A percentile compares a stretch with the other conserved stretches of the same genome.
phyloP scores from a whole-genome alignment of 768 basidiomycete genomes.

The Mycena epipterygia region DNA sequence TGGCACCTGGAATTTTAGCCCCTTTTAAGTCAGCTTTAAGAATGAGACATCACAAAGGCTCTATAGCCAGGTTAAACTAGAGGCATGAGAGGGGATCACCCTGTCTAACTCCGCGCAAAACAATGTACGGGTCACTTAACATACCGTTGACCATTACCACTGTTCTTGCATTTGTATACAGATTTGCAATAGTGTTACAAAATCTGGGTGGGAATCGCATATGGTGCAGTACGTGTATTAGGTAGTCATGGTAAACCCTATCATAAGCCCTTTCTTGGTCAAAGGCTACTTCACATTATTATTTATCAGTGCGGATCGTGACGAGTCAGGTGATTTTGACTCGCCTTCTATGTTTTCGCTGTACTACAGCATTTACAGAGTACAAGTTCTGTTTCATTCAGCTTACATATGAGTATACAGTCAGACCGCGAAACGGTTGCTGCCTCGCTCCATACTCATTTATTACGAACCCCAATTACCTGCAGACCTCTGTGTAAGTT shows the following conservation, averaged over 20 bases:
- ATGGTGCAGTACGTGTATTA: not conserved
- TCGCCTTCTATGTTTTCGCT: too few species aligned
- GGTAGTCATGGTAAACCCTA: constrained; percentile 38
- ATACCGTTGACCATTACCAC: constrained; percentile 30
- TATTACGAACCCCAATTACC: too few species aligned
- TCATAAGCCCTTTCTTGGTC: too few species aligned
- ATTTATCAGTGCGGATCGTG: too few species aligned
- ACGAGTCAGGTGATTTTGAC: too few species aligned
- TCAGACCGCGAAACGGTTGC: too few species aligned
- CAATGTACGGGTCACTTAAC: constrained; percentile 30
- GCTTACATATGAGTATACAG: too few species aligned
- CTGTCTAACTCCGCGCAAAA: constrained; percentile 41
- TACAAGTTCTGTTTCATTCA: too few species aligned
- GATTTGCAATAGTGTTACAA: constrained; percentile 29
- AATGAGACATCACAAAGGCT: constrained; percentile 50
- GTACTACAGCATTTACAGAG: too few species aligned
- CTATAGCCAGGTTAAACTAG: constrained; percentile 56
- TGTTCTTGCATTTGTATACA: constrained; percentile 33
- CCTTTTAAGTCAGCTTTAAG: constrained; percentile 46
- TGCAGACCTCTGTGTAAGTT: too few species aligned
- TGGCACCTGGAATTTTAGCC: constrained; percentile 33
- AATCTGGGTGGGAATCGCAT: constrained; percentile 30
- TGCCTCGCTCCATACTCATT: too few species aligned
- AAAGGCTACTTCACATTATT: too few species aligned
- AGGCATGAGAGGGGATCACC: constrained; percentile 56